Evolutionary conservation across 2,329 filamentous ascomycete species (phyloP).

Genomic region (Fusarium nelsonii): DNA sequence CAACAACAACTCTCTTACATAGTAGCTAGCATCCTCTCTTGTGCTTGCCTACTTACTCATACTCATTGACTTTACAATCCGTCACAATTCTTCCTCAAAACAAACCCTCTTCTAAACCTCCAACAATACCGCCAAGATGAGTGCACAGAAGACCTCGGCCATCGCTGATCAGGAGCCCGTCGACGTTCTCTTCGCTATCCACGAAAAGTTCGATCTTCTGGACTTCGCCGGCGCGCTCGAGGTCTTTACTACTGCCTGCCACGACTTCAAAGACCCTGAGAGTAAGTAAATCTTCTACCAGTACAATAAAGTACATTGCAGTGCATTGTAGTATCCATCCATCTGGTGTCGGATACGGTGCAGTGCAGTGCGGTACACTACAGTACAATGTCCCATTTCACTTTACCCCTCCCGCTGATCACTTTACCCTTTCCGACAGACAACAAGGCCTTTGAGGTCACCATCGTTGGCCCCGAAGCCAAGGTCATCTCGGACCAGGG

Average conservation of each 20-base stretch:
- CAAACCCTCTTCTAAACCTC: conserved; percentile 40
- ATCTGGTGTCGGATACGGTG: not conserved
- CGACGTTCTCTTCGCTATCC: conserved; percentile 71
- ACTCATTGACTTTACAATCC: conserved; percentile 26
- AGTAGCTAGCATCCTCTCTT: conserved; percentile 31
- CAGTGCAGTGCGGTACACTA: conserved; percentile 3
- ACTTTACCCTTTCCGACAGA: conserved; percentile 52
- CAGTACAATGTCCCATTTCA: conserved; percentile 12
- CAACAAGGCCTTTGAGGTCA: conserved; percentile 70
- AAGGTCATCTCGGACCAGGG: conserved; percentile 72
- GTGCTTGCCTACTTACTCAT: conserved; percentile 33
- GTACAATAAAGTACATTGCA: not conserved
- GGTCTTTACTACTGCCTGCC: conserved; percentile 63
- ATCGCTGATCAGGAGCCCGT: conserved; percentile 69
- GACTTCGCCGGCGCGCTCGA: conserved; percentile 69
- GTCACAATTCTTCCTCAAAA: conserved; percentile 36
- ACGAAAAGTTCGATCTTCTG: conserved; percentile 69
- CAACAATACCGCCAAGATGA: conserved; percentile 63
- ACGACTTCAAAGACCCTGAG: conserved; percentile 67
- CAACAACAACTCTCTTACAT: conserved; percentile 5
- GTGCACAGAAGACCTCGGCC: conserved; percentile 68
- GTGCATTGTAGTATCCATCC: conserved; percentile 5
- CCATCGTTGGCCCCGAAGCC: conserved; percentile 65
- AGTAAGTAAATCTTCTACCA: conserved; percentile 49
- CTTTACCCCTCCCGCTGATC: conserved; percentile 45